Base-by-base conservation (phyloP, 768 basidiomycete species). In the Auriculariales sp. region DNA sequence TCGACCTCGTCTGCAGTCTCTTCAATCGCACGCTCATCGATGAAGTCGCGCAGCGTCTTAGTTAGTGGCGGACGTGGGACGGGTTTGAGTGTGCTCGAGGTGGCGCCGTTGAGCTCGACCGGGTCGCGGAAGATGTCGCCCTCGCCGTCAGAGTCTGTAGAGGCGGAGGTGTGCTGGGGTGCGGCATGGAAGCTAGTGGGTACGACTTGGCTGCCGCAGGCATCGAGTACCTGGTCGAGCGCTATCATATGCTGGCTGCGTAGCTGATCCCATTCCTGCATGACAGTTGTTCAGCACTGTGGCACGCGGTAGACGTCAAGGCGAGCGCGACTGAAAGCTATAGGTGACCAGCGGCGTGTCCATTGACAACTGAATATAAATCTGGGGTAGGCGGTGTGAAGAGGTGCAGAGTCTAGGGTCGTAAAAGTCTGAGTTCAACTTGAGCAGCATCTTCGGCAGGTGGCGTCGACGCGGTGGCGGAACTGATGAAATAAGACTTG, bases 21-120 rank as follows among this genome's bases (percentile, higher is more conserved):
- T 48, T 91, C 88, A 31, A 90, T 79, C 5, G 78, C 82, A 28
- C 78, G 72, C 56, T 91, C 88, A 56, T 89, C 84, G 30, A 89
- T 83, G 61, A 91, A 90, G 59, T 90, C 86, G 29, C 88, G 74
- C 29, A 90, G 59, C 0, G 82, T 84, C 69, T 87, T 90, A 12
- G 12, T 12, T 25, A 24, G 17, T 6, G 4, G 39, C 39, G 22
- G 5, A 4, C 87, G 87, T 70, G 33, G 67, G 70, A 51, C 78
- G 68, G 55, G 81, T 79, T 29, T 44, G 44, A 28, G 45, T 19
- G 10, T 28, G 24, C n/a, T 36, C 54, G 2, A 44, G 25, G 28
- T 28, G 17, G 29, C 42, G 19, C 42, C 24, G 4, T 2, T 35
- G 22, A 28, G 29, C 31, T 44, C 35, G 2, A 28, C 33, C 22